These are phyloP conservation scores for Aspergillus novofumigatus DNA, from an alignment of 2,329 filamentous ascomycete species.

Conservation along the genomic window DNA sequence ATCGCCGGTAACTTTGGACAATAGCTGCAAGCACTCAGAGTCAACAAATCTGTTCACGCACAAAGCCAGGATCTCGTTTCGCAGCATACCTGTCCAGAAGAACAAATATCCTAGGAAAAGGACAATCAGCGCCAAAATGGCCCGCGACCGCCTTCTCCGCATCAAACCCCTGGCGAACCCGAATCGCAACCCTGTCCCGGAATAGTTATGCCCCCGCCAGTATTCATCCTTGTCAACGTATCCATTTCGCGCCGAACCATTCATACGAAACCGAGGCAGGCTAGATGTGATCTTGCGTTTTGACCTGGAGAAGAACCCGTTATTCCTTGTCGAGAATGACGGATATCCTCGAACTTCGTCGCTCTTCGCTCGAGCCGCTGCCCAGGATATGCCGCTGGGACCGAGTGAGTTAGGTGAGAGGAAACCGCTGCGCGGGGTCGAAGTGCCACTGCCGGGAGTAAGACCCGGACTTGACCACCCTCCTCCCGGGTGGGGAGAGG, in stretches of 20 bases:
- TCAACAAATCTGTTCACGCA: constrained; percentile 13
- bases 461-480: constrained; percentile 85
- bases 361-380: constrained; percentile 73
- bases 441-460: constrained; percentile 66
- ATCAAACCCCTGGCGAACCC: constrained; percentile 48
- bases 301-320: constrained; percentile 82
- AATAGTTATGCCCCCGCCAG: constrained; percentile 51
- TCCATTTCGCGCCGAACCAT: constrained; percentile 27
- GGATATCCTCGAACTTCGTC: constrained; percentile 70
- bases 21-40: constrained; percentile 47
- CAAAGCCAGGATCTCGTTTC: background rate
- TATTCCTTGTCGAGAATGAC: constrained; percentile 73
- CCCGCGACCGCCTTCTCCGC: constrained; percentile 61
- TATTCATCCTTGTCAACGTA: constrained; percentile 71
- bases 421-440: constrained; percentile 56
- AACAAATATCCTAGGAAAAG: constrained; percentile 62
- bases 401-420: constrained; percentile 21
- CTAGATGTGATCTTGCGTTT: constrained; percentile 76
- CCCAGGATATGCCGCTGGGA: constrained; percentile 63
- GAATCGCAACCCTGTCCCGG: constrained; percentile 28
- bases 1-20: constrained; percentile 63
- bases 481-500: constrained; percentile 76
- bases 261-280: constrained; percentile 66
- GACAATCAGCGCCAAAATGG: constrained; percentile 58
- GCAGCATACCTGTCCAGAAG: constrained; percentile 66